phyloP scores from a whole-genome alignment of 2,329 filamentous ascomycete genomes.

The Lasiodiplodia sp. region DNA sequence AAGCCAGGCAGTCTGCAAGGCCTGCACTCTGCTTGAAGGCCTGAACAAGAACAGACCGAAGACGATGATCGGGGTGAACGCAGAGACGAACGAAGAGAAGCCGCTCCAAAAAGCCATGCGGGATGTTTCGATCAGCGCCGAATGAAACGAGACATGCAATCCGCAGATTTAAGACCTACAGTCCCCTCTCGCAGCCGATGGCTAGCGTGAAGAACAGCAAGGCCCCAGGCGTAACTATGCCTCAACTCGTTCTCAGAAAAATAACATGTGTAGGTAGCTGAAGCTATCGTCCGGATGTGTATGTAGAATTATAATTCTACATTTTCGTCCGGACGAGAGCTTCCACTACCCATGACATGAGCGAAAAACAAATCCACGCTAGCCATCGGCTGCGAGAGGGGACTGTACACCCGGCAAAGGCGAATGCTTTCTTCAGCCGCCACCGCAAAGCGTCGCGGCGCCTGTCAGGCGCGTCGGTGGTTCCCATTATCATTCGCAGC shows the following conservation, averaged over 20 bases:
- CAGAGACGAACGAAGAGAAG: background rate
- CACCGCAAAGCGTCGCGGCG: background rate
- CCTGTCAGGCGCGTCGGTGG: background rate
- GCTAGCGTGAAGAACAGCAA: too few relatives aligned
- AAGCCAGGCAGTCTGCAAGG: constrained; percentile 92
- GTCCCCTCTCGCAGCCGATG: too few relatives aligned
- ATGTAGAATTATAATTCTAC: too few relatives aligned
- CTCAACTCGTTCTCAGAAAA: too few relatives aligned
- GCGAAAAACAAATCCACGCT: too few relatives aligned
- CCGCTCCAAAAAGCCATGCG: background rate
- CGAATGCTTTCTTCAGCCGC: background rate
- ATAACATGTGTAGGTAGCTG: too few relatives aligned
- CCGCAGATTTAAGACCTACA: background rate
- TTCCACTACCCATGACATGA: too few relatives aligned
- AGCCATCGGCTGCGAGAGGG: too few relatives aligned
- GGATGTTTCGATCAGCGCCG: constrained; percentile 15
- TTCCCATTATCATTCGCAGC: background rate
- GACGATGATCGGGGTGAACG: constrained; percentile 42
- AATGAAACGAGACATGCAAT: constrained; percentile 4
- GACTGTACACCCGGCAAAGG: too few relatives aligned
- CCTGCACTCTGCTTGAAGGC: constrained; percentile 86
- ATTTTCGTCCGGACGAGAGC: too few relatives aligned
- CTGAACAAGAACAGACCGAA: constrained; percentile 76
- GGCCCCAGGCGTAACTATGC: too few relatives aligned
- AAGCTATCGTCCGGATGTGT: too few relatives aligned